Evolutionary conservation across 2,329 filamentous ascomycete species (phyloP), one percentile per base, ranked within the genome.

Genomic region (Didymella segeticola): DNA sequence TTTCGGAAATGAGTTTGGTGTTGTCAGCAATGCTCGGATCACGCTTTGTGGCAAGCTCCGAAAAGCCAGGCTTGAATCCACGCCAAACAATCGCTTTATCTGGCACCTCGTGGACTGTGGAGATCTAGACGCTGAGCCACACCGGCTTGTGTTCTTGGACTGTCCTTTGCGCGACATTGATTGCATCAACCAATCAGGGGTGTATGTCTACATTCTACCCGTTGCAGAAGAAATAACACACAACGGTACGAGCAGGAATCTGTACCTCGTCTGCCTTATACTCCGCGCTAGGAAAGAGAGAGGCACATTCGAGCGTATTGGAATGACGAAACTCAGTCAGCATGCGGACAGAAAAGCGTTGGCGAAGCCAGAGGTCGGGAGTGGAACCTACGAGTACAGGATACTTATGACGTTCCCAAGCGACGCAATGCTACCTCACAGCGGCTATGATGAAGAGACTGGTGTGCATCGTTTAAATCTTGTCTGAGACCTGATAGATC

Each of bases 111-210:
- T 56, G 20, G 46, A 45, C 19, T 36, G 52, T 19, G 36, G 34
- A 7, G 30, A 23, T 3, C 33, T 51, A 14, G 26, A 48, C 22
- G 14, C n/a, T 15, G 56, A 58, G 25, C 23, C 48, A 10, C 43
- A 58, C 25, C 50, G 25, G 10, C 58, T 46, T 41, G 29, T 56
- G 1, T 62, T 51, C 29, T 43, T 60, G 11, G 58, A 63, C 43
- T 56, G 56, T 14, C 54, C 53, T 4, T 23, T 20, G 5, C 36
- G 47, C 14, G 61, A 63, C 23, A 2, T 1, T 7, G 31, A 53
- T 14, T 22, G 23, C 26, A 56, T 61, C 30, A 47, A 47, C 36
- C 39, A 30, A 15, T 7, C 43, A 53, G 27, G 39, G 52, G 2
- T 25, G 33, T 2, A 17, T 61, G 3, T 31, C 14, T 63, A 36